A percentile compares a stretch with the other conserved stretches of the same genome.
Evolutionary conservation across 371 early-diverging fungal species (phyloP).

Genomic region (Phascolomyces articulosus): DNA sequence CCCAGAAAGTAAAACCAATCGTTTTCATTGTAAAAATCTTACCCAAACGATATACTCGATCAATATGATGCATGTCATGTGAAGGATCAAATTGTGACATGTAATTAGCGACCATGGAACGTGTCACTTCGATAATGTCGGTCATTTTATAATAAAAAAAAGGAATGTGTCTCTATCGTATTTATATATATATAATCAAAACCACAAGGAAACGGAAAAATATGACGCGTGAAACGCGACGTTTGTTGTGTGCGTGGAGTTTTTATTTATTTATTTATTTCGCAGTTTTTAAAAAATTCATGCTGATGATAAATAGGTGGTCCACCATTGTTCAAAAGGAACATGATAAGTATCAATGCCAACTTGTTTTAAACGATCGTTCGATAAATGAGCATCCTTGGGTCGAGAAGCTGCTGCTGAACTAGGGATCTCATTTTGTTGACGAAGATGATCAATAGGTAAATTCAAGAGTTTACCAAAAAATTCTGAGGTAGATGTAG

Average conservation of each 20-base stretch:
- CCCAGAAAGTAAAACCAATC: too few species aligned
- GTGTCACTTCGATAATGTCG: constrained; percentile 35
- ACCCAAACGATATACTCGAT: constrained; percentile 73
- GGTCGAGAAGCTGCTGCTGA: constrained; percentile 65
- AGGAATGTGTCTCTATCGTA: too few species aligned
- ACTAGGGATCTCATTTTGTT: constrained; percentile 34
- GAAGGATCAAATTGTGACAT: constrained; percentile 75
- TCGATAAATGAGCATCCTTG: constrained; percentile 66
- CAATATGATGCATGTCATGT: constrained; percentile 80
- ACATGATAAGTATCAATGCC: constrained; percentile 57
- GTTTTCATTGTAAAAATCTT: constrained; percentile 9
- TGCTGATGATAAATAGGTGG: constrained; percentile 2
- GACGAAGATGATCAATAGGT: constrained; percentile 57
- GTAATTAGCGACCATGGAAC: constrained; percentile 62
- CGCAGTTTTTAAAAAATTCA: not conserved
- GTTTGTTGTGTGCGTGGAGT: not conserved
- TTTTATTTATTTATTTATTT: not conserved
- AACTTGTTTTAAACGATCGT: constrained; percentile 50
- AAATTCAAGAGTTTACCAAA: constrained; percentile 54
- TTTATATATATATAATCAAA: too few species aligned
- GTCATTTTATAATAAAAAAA: not conserved
- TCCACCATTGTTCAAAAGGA: constrained; percentile 64
- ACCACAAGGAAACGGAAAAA: too few species aligned
- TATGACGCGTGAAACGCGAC: not conserved
- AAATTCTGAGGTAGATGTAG: too few species aligned